A percentile compares a stretch with the other conserved stretches of the same genome.
Evolutionary conservation across 306 rosid genomes (phyloP).

Genomic region (Sphenostylis stenocarpa): DNA sequence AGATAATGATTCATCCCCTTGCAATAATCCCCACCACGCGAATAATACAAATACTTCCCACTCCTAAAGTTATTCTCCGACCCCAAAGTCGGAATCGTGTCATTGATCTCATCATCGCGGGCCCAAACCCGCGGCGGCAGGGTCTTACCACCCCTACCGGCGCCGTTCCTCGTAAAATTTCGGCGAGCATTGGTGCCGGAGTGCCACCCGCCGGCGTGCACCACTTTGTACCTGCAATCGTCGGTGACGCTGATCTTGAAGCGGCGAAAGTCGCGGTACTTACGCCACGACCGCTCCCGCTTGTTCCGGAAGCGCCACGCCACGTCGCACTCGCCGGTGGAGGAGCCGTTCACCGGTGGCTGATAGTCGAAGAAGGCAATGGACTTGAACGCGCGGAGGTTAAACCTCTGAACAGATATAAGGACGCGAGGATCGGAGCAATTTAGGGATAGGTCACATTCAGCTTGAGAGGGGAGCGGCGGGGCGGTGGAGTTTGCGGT

Average conservation of each 20-base stretch:
- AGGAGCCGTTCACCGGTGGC: conserved; percentile 70
- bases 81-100: conserved; percentile 84
- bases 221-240: conserved; percentile 70
- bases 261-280: conserved; percentile 91
- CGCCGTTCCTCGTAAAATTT: not conserved
- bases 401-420: conserved; percentile 70
- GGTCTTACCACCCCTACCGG: not conserved
- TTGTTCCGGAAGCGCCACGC: conserved; percentile 88
- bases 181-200: conserved; percentile 82
- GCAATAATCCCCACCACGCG: conserved; percentile 96
- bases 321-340: conserved; percentile 79
- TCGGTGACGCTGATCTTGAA: conserved; percentile 53
- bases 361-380: conserved; percentile 79
- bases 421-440: conserved; percentile 82
- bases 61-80: conserved; percentile 71
- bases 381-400: conserved; percentile 66
- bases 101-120: conserved; percentile 87
- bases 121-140: conserved; percentile 12
- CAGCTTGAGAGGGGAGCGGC: not conserved
- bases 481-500: not conserved
- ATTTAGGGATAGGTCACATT: conserved; percentile 39
- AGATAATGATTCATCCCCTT: conserved; percentile 94
- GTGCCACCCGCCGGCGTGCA: conserved; percentile 83
- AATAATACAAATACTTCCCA: conserved; percentile 92
- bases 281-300: conserved; percentile 93